These are phyloP conservation scores for Bryopsis sp. DNA, from an alignment of 139 green algal species.

Conservation along the genomic window DNA sequence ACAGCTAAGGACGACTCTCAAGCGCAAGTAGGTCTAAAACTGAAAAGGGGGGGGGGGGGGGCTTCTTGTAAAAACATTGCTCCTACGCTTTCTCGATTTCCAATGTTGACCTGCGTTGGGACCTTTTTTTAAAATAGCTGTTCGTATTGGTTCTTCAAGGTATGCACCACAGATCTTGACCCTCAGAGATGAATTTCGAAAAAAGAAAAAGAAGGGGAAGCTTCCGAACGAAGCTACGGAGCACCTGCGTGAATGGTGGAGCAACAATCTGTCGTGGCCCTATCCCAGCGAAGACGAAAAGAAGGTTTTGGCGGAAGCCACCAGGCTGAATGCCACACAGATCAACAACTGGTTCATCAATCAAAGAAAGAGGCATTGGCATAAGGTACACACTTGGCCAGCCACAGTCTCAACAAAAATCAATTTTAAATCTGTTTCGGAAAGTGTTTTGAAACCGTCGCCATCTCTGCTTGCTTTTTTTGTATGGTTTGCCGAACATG, in stretches of 20 bases:
- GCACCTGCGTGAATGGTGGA: conserved; percentile 26
- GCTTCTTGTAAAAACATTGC: neutral
- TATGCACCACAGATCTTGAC: conserved; percentile 16
- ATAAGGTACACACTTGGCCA: conserved; percentile 16
- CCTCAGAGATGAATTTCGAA: conserved; percentile 25
- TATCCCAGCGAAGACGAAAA: conserved; percentile 39
- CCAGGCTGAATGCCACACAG: conserved; percentile 30
- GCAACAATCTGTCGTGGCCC: conserved; percentile 20
- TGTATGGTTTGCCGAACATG: too few species aligned
- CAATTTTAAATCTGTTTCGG: too few species aligned
- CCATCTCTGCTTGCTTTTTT: too few species aligned
- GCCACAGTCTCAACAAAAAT: too few species aligned
- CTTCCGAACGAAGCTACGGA: conserved; percentile 25
- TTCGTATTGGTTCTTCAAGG: conserved; percentile 14
- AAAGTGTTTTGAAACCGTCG: too few species aligned
- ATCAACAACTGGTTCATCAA: conserved; percentile 60
- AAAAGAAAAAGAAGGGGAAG: conserved; percentile 28
- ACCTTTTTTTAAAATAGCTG: neutral
- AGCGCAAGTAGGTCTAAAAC: conserved; percentile 8
- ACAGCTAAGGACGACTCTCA: conserved; percentile 5
- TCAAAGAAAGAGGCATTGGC: conserved; percentile 44
- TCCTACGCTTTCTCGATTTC: neutral
- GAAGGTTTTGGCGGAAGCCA: conserved; percentile 23
- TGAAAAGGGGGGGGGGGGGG: too few species aligned
- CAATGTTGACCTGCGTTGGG: neutral